Percentiles rank a stretch among this genome's conserved stretches.
Conservation (phyloP, 2,329 filamentous ascomycete genomes). For the Cladosporium sp. region DNA sequence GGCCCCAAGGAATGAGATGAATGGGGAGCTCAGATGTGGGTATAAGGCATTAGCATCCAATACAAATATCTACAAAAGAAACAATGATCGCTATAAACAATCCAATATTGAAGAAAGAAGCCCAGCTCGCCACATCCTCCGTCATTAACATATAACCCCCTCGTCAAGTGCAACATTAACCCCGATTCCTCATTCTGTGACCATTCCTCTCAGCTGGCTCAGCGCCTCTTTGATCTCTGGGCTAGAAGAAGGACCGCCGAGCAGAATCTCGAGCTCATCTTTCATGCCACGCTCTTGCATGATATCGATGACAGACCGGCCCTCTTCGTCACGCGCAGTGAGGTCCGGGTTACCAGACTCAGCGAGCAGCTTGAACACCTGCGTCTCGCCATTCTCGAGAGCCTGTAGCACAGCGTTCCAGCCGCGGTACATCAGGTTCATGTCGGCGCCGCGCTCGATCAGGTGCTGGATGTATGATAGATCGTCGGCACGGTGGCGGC, state of each 20-base stretch:
- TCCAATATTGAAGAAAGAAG: not conserved
- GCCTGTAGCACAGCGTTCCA: slow-evolving; percentile 68
- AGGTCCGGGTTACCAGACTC: slow-evolving; percentile 55
- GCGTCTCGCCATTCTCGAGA: slow-evolving; percentile 62
- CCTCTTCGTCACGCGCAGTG: slow-evolving; percentile 55
- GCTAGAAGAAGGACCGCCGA: slow-evolving; percentile 22
- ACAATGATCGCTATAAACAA: not conserved
- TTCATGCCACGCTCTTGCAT: slow-evolving; percentile 60
- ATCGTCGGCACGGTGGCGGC: slow-evolving; percentile 57
- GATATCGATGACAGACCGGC: slow-evolving; percentile 58
- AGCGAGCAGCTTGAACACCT: slow-evolving; percentile 55
- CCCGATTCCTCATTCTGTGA: not conserved
- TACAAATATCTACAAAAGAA: not conserved
- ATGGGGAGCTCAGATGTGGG: not conserved
- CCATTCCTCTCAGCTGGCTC: slow-evolving; percentile 12
- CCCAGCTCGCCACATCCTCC: not conserved
- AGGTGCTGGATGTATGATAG: slow-evolving; percentile 64
- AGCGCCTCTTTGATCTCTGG: slow-evolving; percentile 23
- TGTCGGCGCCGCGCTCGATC: slow-evolving; percentile 63
- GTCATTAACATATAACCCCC: not conserved
- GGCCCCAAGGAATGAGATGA: not conserved
- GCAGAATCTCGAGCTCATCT: slow-evolving; percentile 42
- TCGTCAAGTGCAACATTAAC: not conserved
- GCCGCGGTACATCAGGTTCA: slow-evolving; percentile 66
- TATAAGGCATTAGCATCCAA: not conserved